A percentile compares a stretch with the other conserved stretches of the same genome.
phyloP scores from a whole-genome alignment of 257 asterid genomes.

The Solanum clarkiae region DNA sequence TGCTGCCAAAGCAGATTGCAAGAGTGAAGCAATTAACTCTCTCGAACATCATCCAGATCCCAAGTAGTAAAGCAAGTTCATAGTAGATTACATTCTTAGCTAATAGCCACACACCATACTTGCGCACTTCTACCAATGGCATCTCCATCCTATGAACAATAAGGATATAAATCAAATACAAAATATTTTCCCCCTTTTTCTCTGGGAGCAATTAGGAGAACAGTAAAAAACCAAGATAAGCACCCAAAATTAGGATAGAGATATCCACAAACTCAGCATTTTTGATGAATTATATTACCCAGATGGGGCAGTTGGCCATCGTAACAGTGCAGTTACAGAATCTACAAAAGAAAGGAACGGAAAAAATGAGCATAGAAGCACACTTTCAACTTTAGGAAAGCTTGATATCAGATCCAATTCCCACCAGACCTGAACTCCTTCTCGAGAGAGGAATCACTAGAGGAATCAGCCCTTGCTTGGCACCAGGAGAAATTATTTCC shows the following conservation, averaged over 20 bases:
- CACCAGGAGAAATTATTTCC: conserved; percentile 72
- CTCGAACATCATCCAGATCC: not conserved
- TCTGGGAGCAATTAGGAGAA: not conserved
- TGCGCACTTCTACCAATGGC: conserved; percentile 85
- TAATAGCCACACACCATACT: conserved; percentile 82
- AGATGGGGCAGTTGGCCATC: conserved; percentile 98
- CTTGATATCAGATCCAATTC: not conserved
- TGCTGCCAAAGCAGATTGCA: not conserved
- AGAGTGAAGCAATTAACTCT: not conserved
- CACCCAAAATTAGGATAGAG: not conserved
- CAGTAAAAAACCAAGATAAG: not conserved
- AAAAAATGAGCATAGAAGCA: not conserved
- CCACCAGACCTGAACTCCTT: conserved; percentile 43
- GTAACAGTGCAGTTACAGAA: conserved; percentile 70
- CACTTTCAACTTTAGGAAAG: not conserved
- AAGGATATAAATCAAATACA: conserved; percentile 10
- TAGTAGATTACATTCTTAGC: conserved; percentile 53
- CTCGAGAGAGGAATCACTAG: conserved; percentile 76
- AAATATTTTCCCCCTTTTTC: not conserved
- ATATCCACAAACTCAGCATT: not conserved
- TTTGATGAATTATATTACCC: conserved; percentile 42
- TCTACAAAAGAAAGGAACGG: conserved; percentile 31
- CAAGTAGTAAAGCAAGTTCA: not conserved
- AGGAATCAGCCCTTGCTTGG: conserved; percentile 84
- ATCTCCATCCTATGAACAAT: conserved; percentile 77